Base-by-base conservation (phyloP, 306 rosid genomes). In the Fagus crenata region DNA sequence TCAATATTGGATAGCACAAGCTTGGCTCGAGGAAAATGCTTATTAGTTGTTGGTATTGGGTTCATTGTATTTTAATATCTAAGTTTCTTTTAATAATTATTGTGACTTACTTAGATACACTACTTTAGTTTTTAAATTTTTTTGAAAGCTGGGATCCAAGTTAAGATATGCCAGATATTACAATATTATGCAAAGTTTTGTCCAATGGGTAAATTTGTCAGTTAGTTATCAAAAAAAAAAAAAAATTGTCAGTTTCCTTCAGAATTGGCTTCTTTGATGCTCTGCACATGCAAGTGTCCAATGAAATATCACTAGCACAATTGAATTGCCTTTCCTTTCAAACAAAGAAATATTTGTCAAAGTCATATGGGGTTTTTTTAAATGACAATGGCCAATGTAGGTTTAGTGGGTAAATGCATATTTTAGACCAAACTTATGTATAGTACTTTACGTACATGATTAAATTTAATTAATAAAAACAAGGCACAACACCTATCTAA, bases 281-380 rank as follows among this genome's bases (percentile, higher is more conserved):
- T 69, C 31, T 83, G 76, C 96, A 87, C 86, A 84, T 86, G 89
- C 87, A 75, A 77, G 53, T 8, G 84, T 90, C 64, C 75, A 33
- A 72, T 60, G 37, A 32, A 68, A 75, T 58, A 60, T 75, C 72
- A 76, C 61, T 81, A 78, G 72, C 82, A 37, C 6, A 39, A 40
- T 82, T 67, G 68, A 75, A 28, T 42, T 73, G 77, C 22, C 17
- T n/a, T 58, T 72, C 17, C 31, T 49, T 72, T 76, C 63, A 22
- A 56, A 43, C 46, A 56, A 55, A 54, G 14, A 2, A 31, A 64
- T 55, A 64, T 17, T 37, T 56, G 76, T 37, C 22, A 6, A 69
- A 71, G 49, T 56, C 49, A 17, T 46, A 70, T 17, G 14, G 12
- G 75, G 12, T 41, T 55, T 74, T 67, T 70, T 49, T 39, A 59